A percentile compares a stretch with the other conserved stretches of the same genome.
Conservation (phyloP, 176 grass and related monocot species). For the Carex parvula region DNA sequence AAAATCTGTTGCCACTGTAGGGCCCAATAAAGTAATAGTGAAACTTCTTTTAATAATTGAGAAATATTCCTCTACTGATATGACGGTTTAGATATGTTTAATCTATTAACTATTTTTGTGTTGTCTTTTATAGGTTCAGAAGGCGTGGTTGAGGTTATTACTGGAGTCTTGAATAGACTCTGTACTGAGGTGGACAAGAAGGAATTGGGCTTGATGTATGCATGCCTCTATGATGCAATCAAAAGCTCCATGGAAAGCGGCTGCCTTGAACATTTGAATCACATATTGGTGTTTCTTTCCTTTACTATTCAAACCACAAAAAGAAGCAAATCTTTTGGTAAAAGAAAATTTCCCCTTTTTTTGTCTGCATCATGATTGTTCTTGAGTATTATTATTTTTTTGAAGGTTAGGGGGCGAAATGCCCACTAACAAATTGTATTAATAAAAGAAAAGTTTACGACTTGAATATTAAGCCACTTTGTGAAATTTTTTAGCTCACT, state of each 20-base stretch:
- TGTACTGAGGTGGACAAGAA: slow-evolving; percentile 62
- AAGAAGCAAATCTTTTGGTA: slow-evolving; percentile 45
- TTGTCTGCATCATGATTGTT: not conserved
- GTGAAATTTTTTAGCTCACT: slow-evolving; percentile 10
- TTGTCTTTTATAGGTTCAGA: slow-evolving; percentile 41
- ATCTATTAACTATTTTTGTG: not conserved
- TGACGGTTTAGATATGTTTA: not conserved
- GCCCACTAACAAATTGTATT: too few species aligned
- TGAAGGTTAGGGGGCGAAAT: too few species aligned
- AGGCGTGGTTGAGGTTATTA: slow-evolving; percentile 51
- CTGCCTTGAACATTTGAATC: slow-evolving; percentile 62
- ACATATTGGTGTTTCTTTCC: slow-evolving; percentile 55
- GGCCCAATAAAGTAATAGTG: not conserved
- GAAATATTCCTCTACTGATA: not conserved
- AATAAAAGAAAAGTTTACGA: too few species aligned
- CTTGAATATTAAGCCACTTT: not conserved
- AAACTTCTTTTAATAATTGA: not conserved
- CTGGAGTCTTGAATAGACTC: slow-evolving; percentile 64
- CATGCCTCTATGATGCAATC: slow-evolving; percentile 64
- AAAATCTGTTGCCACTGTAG: not conserved
- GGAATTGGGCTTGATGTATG: slow-evolving; percentile 58
- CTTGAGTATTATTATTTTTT: slow-evolving; percentile 12
- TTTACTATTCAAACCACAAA: slow-evolving; percentile 52
- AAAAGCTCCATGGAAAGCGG: slow-evolving; percentile 40
- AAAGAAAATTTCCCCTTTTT: slow-evolving; percentile 26